A percentile compares a stretch with the other conserved stretches of the same genome.
phyloP scores from a whole-genome alignment of 345 rosid genomes.

The Acer saccharum region DNA sequence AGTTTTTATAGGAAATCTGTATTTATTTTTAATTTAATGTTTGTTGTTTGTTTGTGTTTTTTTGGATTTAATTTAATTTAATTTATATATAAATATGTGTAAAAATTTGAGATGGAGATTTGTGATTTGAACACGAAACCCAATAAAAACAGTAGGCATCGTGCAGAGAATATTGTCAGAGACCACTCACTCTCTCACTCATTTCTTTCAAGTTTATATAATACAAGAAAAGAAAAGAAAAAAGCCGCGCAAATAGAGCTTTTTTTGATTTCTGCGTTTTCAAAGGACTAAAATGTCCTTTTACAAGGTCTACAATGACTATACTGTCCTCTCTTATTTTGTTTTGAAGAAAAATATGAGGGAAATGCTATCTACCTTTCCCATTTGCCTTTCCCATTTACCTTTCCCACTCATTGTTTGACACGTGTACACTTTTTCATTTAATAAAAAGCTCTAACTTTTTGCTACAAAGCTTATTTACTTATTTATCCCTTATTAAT shows the following conservation, averaged over 20 bases:
- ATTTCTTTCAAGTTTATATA: neutral
- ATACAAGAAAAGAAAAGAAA: too few relatives aligned
- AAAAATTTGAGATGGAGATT: neutral
- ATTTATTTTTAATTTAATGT: neutral
- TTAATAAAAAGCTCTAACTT: too few relatives aligned
- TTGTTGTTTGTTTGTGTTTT: neutral
- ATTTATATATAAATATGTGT: neutral
- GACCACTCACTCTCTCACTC: neutral
- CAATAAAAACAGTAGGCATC: slow-evolving; percentile 31
- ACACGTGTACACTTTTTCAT: too few relatives aligned
- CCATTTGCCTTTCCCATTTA: too few relatives aligned
- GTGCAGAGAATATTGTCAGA: slow-evolving; percentile 81
- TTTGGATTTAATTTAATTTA: too few relatives aligned
- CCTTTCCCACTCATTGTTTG: too few relatives aligned
- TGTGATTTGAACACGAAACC: slow-evolving; percentile 9
- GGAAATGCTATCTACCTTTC: too few relatives aligned
- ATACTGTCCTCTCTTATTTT: neutral
- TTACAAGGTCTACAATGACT: neutral
- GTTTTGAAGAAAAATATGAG: too few relatives aligned
- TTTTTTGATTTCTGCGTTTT: neutral
- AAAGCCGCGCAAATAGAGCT: slow-evolving; percentile 16
- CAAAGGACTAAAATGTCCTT: too few relatives aligned
- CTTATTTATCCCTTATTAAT: too few relatives aligned
- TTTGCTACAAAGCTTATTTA: too few relatives aligned
- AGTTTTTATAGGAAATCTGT: neutral